Conservation (phyloP, 495 filamentous ascomycete species). For the Cercophora samala region DNA sequence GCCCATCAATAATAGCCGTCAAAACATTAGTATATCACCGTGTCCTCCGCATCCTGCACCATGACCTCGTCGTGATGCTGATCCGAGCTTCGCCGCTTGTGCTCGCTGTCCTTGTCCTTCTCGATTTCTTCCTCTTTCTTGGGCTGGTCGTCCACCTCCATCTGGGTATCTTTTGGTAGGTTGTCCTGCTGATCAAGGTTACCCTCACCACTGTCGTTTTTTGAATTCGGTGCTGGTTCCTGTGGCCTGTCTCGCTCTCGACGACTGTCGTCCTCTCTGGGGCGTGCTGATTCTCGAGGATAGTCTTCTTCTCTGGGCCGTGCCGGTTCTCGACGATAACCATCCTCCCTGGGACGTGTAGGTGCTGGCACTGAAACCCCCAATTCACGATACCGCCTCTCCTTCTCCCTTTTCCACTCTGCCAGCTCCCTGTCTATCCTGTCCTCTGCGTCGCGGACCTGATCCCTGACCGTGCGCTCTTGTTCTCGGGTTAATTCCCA, state of each 20-base stretch:
- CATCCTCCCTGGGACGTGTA: neutral
- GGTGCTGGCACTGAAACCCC: conserved; percentile 21
- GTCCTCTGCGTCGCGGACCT: conserved; percentile 45
- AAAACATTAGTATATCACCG: conserved; percentile 70
- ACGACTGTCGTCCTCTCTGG: neutral
- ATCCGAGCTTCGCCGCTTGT: neutral
- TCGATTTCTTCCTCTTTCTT: neutral
- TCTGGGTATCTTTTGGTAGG: conserved; percentile 8
- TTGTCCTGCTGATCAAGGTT: conserved; percentile 24
- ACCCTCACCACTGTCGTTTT: conserved; percentile 19
- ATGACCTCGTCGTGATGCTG: conserved; percentile 62
- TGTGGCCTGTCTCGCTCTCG: neutral
- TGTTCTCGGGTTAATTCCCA: conserved; percentile 66
- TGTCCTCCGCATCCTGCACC: conserved; percentile 75
- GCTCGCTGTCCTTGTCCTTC: neutral
- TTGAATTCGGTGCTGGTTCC: neutral
- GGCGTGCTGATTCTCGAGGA: too few species aligned
- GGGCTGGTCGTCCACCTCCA: conserved; percentile 21
- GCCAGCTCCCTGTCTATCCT: conserved; percentile 43
- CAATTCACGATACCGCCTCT: conserved; percentile 29
- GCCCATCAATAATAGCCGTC: neutral
- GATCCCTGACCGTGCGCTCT: conserved; percentile 46
- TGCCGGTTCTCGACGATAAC: too few species aligned
- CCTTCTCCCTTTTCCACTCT: conserved; percentile 43
- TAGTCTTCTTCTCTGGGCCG: neutral